phyloP scores from a whole-genome alignment of 371 early-diverging fungal species.

The Conidiobolus incongruus region DNA sequence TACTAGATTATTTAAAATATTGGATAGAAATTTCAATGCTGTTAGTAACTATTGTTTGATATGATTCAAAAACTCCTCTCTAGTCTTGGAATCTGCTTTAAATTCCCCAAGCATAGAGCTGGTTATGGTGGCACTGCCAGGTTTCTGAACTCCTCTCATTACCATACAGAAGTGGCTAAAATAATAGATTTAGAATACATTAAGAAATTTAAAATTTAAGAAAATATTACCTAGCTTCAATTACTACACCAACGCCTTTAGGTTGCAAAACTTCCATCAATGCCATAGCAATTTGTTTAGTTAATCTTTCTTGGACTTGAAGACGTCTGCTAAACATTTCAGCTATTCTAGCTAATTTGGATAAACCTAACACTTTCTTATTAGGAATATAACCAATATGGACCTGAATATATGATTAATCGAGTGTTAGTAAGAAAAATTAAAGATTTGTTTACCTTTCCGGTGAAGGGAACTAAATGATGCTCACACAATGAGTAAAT shows the following conservation, averaged over 20 bases:
- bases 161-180: slow-evolving; percentile 77
- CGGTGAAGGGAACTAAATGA: slow-evolving; percentile 94
- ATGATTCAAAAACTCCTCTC: slow-evolving; percentile 84
- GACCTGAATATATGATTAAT: slow-evolving; percentile 20
- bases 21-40: too few relatives aligned
- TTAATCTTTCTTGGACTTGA: slow-evolving; percentile 94
- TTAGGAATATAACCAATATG: slow-evolving; percentile 93
- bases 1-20: too few relatives aligned
- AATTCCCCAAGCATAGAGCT: slow-evolving; percentile 90
- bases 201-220: not conserved
- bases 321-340: slow-evolving; percentile 92
- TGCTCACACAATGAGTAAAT: slow-evolving; percentile 94
- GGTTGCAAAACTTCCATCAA: slow-evolving; percentile 80
- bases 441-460: slow-evolving; percentile 33
- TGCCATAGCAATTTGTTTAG: slow-evolving; percentile 86
- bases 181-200: slow-evolving; percentile 12
- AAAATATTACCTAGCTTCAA: slow-evolving; percentile 61
- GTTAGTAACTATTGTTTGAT: too few relatives aligned
- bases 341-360: slow-evolving; percentile 91
- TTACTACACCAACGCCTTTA: slow-evolving; percentile 93
- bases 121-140: slow-evolving; percentile 81
- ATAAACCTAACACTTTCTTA: slow-evolving; percentile 80
- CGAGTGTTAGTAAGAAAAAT: not conserved
- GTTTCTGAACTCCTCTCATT: slow-evolving; percentile 88
- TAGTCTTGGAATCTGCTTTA: slow-evolving; percentile 70